Evolutionary conservation across 192 early-diverging fungal species (phyloP).

Genomic region (Coemansia sp.): DNA sequence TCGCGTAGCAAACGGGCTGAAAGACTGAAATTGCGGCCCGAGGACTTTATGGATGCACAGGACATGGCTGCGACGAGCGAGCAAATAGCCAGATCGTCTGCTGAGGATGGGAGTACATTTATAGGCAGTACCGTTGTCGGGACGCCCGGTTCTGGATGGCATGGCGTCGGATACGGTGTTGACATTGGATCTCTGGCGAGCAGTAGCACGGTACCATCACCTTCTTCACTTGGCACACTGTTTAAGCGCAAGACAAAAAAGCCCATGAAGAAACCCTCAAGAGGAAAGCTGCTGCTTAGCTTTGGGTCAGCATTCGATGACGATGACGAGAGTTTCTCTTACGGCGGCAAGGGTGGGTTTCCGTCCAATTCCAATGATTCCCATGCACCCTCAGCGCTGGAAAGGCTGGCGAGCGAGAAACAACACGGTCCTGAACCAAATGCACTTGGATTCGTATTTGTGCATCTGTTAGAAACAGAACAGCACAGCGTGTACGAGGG

Average conservation of each 20-base stretch:
- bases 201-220: neutral
- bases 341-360: neutral
- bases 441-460: slow-evolving; percentile 23
- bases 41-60: slow-evolving; percentile 98
- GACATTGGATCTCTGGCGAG: slow-evolving; percentile 6
- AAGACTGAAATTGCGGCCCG: slow-evolving; percentile 48
- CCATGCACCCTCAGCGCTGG: neutral
- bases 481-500: neutral
- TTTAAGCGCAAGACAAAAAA: slow-evolving; percentile 17
- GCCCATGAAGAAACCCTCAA: slow-evolving; percentile 1
- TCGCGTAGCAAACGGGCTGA: slow-evolving; percentile 65
- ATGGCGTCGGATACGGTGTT: slow-evolving; percentile 35
- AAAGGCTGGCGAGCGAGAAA: neutral
- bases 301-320: slow-evolving; percentile 28
- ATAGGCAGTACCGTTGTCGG: slow-evolving; percentile 63
- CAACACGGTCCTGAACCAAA: neutral
- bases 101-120: neutral
- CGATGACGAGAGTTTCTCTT: neutral
- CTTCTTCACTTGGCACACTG: slow-evolving; percentile 22
- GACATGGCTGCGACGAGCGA: slow-evolving; percentile 62
- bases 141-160: slow-evolving; percentile 76
- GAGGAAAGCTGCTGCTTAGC: slow-evolving; percentile 22
- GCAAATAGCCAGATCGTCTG: neutral
- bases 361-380: neutral
- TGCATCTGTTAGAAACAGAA: slow-evolving; percentile 4